Percentiles rank a stretch among this genome's conserved stretches.
Evolutionary conservation across 2,329 filamentous ascomycete species (phyloP).

Genomic region (Xylaria sp.): DNA sequence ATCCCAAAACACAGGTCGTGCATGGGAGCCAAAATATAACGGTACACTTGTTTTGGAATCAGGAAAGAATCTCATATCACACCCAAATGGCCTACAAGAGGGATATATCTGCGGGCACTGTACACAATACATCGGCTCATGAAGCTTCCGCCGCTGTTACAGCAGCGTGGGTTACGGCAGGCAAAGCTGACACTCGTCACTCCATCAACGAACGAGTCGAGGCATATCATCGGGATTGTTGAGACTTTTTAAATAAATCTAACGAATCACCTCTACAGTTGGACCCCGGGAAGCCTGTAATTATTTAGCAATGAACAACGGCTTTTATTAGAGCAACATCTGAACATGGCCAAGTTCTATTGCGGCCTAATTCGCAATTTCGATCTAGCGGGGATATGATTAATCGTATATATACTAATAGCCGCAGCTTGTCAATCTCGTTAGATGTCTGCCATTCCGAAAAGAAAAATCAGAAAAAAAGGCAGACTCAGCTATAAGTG

Average conservation of each 20-base stretch:
- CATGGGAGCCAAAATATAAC: conserved; percentile 12
- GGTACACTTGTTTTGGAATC: conserved; percentile 8
- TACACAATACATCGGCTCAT: conserved; percentile 5
- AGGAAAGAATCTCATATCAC: conserved; percentile 13
- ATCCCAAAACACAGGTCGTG: not conserved
- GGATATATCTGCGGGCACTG: conserved; percentile 19
- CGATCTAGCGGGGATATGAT: conserved; percentile 1
- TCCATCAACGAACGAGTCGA: conserved; percentile 6
- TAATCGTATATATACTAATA: not conserved
- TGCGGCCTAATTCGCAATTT: conserved; percentile 24
- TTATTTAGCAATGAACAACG: conserved; percentile 21
- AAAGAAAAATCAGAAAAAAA: not conserved
- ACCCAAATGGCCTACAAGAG: conserved; percentile 11
- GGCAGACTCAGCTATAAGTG: not conserved
- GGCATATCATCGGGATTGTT: too few relatives aligned
- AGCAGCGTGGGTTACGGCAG: conserved; percentile 18
- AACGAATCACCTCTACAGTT: conserved; percentile 19
- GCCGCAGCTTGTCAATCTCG: not conserved
- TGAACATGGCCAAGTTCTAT: conserved; percentile 25
- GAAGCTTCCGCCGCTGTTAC: not conserved
- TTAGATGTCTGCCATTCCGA: not conserved
- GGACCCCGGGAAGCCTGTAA: conserved; percentile 8
- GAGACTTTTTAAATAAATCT: not conserved
- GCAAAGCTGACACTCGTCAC: conserved; percentile 18
- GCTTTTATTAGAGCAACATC: conserved; percentile 5